Evolutionary conservation across 768 basidiomycete species (phyloP).

Genomic region (Galerina sulciceps): DNA sequence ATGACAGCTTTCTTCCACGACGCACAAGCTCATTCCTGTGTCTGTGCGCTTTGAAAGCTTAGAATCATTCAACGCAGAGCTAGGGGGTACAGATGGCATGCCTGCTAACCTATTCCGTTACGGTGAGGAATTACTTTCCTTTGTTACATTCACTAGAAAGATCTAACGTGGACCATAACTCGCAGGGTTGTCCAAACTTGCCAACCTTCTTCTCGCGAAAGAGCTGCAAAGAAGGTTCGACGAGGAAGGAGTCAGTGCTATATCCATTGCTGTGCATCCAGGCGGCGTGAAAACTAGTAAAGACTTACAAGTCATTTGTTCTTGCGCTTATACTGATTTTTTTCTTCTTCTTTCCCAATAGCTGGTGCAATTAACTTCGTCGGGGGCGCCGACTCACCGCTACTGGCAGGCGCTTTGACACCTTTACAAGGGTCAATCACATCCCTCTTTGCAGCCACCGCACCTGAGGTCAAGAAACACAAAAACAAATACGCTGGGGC

Average conservation of each 20-base stretch:
- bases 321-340: neutral
- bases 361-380: neutral
- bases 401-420: neutral
- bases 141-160: too few relatives aligned
- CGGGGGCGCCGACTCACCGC: too few relatives aligned
- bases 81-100: neutral
- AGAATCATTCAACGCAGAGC: neutral
- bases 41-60: neutral
- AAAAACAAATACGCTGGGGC: neutral
- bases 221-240: neutral
- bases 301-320: neutral
- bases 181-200: neutral
- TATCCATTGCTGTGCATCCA: neutral
- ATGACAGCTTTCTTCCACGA: neutral
- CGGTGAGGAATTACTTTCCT: neutral
- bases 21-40: neutral
- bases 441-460: neutral
- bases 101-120: neutral
- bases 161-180: too few relatives aligned
- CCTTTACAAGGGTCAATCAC: neutral
- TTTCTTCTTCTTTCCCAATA: too few relatives aligned
- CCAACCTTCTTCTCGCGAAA: neutral
- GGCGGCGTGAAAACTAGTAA: neutral
- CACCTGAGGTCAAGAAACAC: neutral
- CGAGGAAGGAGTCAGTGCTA: neutral